These are phyloP conservation scores for Aureobasidium mangrovei DNA, from an alignment of 2,329 filamentous ascomycete genomes.

Conservation along the genomic window DNA sequence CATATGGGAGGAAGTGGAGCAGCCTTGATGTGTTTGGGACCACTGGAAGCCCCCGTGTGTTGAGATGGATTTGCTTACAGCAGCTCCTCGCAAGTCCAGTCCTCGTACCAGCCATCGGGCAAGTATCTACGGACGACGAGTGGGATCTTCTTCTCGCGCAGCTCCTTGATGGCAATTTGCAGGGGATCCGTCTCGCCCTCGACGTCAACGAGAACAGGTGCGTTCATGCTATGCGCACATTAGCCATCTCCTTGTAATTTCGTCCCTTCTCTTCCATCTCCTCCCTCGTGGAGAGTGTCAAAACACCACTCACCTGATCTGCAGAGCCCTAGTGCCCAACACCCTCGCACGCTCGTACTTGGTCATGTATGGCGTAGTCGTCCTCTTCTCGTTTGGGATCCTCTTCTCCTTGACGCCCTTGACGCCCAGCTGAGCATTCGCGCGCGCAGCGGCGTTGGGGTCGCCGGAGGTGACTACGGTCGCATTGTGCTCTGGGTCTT, in stretches of 20 bases:
- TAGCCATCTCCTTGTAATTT: neutral
- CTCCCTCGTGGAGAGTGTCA: neutral
- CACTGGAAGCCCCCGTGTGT: neutral
- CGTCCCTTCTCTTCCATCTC: neutral
- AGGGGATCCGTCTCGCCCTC: constrained; percentile 97
- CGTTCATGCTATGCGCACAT: constrained; percentile 67
- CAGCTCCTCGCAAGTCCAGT: constrained; percentile 97
- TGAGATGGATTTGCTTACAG: constrained; percentile 37
- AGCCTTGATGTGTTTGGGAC: no score
- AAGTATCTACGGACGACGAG: constrained; percentile 91
- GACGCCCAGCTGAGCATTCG: constrained; percentile 44
- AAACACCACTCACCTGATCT: constrained; percentile 70
- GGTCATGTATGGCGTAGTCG: constrained; percentile 97
- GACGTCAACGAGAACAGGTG: constrained; percentile 88
- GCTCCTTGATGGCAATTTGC: constrained; percentile 94
- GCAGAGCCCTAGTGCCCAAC: constrained; percentile 81
- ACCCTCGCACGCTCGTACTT: constrained; percentile 97
- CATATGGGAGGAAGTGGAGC: no score
- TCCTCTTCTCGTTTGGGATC: constrained; percentile 78
- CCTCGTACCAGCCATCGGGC: constrained; percentile 97
- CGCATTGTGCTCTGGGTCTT: constrained; percentile 26
- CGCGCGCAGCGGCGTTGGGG: constrained; percentile 39
- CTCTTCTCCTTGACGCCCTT: constrained; percentile 64
- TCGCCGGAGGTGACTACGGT: constrained; percentile 43
- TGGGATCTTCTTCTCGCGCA: constrained; percentile 97